Evolutionary conservation across 2,329 filamentous ascomycete species (phyloP).

Genomic region (Lojkania enalia): DNA sequence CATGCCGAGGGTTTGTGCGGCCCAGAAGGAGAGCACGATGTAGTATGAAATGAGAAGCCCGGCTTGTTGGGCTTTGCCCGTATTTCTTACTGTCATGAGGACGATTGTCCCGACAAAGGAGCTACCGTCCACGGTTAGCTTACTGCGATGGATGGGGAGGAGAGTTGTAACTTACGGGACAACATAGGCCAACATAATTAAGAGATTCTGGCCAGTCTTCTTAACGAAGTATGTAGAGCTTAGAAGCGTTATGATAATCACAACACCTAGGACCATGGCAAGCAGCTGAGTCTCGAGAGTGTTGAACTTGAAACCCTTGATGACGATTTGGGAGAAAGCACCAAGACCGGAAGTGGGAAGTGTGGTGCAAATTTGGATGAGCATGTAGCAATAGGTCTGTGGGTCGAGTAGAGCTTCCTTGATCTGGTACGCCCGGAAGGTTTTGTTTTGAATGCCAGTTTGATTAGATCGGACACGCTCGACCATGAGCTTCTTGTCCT

Average conservation of each 20-base stretch:
- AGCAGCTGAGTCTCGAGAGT: slow-evolving; percentile 71
- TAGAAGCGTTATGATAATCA: slow-evolving; percentile 72
- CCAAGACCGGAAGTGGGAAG: slow-evolving; percentile 73
- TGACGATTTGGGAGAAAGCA: slow-evolving; percentile 74
- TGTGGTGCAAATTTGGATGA: slow-evolving; percentile 71
- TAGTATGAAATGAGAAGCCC: slow-evolving; percentile 76
- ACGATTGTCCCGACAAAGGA: slow-evolving; percentile 73
- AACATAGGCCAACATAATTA: slow-evolving; percentile 67
- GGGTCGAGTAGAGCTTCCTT: slow-evolving; percentile 65
- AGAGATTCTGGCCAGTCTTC: slow-evolving; percentile 68
- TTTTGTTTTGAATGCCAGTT: slow-evolving; percentile 52
- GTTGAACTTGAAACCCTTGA: slow-evolving; percentile 67
- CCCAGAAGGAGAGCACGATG: slow-evolving; percentile 77
- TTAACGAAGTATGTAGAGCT: slow-evolving; percentile 69
- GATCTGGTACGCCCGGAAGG: slow-evolving; percentile 58
- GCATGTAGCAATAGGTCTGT: slow-evolving; percentile 59
- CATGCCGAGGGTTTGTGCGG: slow-evolving; percentile 67
- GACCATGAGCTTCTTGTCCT: slow-evolving; percentile 63
- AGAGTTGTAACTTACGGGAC: slow-evolving; percentile 63
- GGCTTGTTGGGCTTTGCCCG: slow-evolving; percentile 60
- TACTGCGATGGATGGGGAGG: not conserved
- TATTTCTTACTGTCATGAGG: slow-evolving; percentile 67
- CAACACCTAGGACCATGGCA: slow-evolving; percentile 73
- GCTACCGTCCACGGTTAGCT: slow-evolving; percentile 41
- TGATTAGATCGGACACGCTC: slow-evolving; percentile 52